Percentiles rank a stretch among this genome's conserved stretches.
Evolutionary conservation across 2,329 filamentous ascomycete genomes (phyloP).

Genomic region (Magnaporthiopsis rhizophila): DNA sequence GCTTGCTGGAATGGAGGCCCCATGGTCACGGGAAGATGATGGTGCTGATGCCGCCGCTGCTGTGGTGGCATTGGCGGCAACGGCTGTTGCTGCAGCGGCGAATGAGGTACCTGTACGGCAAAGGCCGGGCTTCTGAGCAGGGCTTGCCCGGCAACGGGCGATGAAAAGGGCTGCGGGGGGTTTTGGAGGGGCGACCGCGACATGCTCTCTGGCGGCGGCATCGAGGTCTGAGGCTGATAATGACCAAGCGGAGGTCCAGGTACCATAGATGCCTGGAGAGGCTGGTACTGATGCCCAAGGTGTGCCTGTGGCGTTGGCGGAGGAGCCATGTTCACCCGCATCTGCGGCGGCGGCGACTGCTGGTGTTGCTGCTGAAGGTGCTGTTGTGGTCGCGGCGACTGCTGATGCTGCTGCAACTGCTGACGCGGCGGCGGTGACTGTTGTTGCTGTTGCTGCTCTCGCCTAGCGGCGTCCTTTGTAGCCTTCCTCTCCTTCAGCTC

Average conservation of each 20-base stretch:
- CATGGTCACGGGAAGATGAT: conserved; percentile 19
- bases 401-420: conserved; percentile 23
- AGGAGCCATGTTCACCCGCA: neutral
- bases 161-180: neutral
- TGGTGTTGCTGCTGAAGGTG: conserved; percentile 10
- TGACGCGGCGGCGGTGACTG: conserved; percentile 21
- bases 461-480: conserved; percentile 19
- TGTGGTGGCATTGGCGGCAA: neutral
- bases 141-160: neutral
- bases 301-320: neutral
- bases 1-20: conserved; percentile 19
- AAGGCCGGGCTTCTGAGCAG: neutral
- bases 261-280: neutral
- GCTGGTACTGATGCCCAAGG: conserved; percentile 2
- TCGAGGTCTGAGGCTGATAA: neutral
- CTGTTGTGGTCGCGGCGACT: conserved; percentile 24
- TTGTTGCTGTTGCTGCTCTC: conserved; percentile 15
- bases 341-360: conserved; percentile 1
- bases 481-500: conserved; percentile 32
- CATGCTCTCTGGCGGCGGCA: neutral
- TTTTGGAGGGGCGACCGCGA: neutral
- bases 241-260: neutral
- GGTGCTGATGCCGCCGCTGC: conserved; percentile 19
- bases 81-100: conserved; percentile 7
- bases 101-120: neutral